These are phyloP conservation scores for Naumovozyma dairenensis DNA, from an alignment of 805 yeast genomes.

Conservation along the genomic window DNA sequence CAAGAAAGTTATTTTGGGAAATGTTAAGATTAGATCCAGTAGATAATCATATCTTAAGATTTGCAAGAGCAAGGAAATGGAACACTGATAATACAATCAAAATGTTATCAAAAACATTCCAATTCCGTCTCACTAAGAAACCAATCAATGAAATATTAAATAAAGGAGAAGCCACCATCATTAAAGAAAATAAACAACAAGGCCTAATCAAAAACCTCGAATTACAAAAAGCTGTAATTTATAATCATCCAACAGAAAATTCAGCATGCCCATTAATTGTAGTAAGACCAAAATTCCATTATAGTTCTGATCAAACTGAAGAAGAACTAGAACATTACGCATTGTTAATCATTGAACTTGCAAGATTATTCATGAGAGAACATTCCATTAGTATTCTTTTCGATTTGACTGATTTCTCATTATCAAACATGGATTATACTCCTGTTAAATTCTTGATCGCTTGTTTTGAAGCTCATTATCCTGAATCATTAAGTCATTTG, in stretches of 20 bases:
- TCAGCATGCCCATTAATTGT: conserved; percentile 61
- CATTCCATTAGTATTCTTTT: conserved; percentile 79
- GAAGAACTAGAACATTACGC: conserved; percentile 71
- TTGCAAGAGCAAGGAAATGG: conserved; percentile 82
- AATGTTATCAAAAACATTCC: conserved; percentile 64
- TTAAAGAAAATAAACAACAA: conserved; percentile 34
- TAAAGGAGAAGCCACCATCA: conserved; percentile 62
- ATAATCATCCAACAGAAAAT: conserved; percentile 61
- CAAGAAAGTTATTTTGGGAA: conserved; percentile 46
- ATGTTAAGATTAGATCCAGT: conserved; percentile 69
- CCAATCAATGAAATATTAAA: conserved; percentile 52
- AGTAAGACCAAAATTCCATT: conserved; percentile 72
- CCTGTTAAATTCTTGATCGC: conserved; percentile 84
- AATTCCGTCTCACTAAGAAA: conserved; percentile 62
- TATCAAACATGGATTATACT: conserved; percentile 86
- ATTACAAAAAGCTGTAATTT: conserved; percentile 59
- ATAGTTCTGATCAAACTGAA: conserved; percentile 54
- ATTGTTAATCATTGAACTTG: conserved; percentile 65
- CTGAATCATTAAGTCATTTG: conserved; percentile 79
- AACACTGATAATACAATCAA: conserved; percentile 53
- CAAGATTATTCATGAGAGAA: conserved; percentile 64
- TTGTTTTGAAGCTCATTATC: conserved; percentile 93
- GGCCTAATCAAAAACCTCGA: conserved; percentile 37
- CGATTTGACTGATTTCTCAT: conserved; percentile 76
- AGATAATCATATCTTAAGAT: conserved; percentile 69